Base-by-base conservation (phyloP, 306 rosid species). In the Amphicarpaea edgeworthii region DNA sequence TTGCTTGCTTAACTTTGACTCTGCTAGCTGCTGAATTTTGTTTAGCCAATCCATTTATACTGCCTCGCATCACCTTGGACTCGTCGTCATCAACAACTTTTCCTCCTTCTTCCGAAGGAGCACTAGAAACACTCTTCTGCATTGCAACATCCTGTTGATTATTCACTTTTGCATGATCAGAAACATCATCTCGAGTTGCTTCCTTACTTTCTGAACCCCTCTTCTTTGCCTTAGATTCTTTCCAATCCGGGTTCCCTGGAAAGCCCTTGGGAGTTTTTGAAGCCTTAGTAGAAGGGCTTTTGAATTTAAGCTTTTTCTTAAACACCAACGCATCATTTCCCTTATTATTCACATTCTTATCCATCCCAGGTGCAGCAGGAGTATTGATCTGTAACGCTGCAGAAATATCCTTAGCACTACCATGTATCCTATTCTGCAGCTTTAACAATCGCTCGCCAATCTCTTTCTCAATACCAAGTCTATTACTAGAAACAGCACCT, bases 251-350 rank as follows among this genome's bases (percentile, higher is more conserved):
- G 3, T 45, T 78, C 57, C 78, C 92, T 28, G 87, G 68, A 85
- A 93, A 89, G 12, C 98, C 98, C 86, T 85, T 90, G 7, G 90
- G 86, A 55, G 78, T 67, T 70, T 81, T 82, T 21, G 26, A 68
- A 50, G 12, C 34, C 81, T 87, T 86, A 8, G 68, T 54, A 2
- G 81, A 79, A 83, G 88, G 87, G 60, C 86, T 84, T 82, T 68
- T 86, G 78, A 55, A 87, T 64, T 85, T 87, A 46, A 66, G 19
- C 77, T 81, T 92, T 34, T 92, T 92, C 85, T 84, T 81, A 67
- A 84, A 91, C 68, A 71, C 32, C 46, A 88, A 72, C 24, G 21
- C 42, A 23, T 34, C 86, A 45, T 80, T 83, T 40, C 72, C 85
- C 59, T 78, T 68, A 37, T 80, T 72, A 59, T 41, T 55, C 32